phyloP scores from a whole-genome alignment of 2,329 filamentous ascomycete species.

The Exophiala spinifera region DNA sequence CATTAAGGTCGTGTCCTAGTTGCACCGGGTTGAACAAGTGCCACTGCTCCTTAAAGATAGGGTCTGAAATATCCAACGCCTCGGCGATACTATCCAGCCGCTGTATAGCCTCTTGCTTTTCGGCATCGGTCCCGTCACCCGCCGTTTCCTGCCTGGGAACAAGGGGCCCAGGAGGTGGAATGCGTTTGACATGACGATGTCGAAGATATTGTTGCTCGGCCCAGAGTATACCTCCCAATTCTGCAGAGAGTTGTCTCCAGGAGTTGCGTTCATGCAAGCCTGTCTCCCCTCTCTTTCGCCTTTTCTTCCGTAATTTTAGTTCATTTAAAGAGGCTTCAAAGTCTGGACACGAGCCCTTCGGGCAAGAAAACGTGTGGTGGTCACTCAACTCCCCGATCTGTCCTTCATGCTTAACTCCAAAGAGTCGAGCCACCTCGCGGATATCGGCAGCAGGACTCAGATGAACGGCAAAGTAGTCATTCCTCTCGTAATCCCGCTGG shows the following conservation, averaged over 20 bases:
- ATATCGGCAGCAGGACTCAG: constrained; percentile 66
- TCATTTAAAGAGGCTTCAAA: constrained; percentile 52
- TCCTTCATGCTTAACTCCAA: constrained; percentile 79
- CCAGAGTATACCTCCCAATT: constrained; percentile 71
- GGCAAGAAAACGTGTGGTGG: constrained; percentile 82
- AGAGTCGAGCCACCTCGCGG: constrained; percentile 63
- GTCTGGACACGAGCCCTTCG: constrained; percentile 54
- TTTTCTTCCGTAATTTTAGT: constrained; percentile 48
- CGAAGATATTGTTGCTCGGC: constrained; percentile 73
- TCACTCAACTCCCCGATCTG: constrained; percentile 71
- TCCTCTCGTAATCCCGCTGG: constrained; percentile 68
- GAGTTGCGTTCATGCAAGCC: neutral
- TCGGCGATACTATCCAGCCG: constrained; percentile 61
- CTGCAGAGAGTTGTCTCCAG: constrained; percentile 39
- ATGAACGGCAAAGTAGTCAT: constrained; percentile 93
- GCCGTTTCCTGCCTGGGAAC: constrained; percentile 14
- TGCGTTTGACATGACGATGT: constrained; percentile 60
- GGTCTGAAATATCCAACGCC: constrained; percentile 74
- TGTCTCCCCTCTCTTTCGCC: constrained; percentile 6
- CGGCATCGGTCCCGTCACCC: constrained; percentile 24
- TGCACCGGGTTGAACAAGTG: constrained; percentile 83
- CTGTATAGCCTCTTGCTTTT: constrained; percentile 49
- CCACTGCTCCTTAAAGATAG: constrained; percentile 93
- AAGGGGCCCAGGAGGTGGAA: constrained; percentile 37
- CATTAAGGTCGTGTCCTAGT: constrained; percentile 86